A percentile compares a stretch with the other conserved stretches of the same genome.
Evolutionary conservation across 331 rosid species (phyloP).

Genomic region (Rhamnella rubrinervis): DNA sequence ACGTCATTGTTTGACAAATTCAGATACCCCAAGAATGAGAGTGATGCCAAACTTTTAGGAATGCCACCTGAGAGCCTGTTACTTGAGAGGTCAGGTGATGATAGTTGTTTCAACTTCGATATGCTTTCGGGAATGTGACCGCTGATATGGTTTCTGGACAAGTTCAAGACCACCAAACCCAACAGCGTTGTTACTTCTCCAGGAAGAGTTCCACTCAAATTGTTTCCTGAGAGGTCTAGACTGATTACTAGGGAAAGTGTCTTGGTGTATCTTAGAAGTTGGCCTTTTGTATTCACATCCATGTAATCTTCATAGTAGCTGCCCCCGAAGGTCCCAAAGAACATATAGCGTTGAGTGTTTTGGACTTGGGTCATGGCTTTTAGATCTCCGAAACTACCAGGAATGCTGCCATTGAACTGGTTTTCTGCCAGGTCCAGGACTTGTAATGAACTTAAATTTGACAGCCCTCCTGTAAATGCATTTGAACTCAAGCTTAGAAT

Average conservation of each 20-base stretch:
- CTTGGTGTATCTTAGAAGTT: constrained; percentile 9
- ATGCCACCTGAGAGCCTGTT: constrained; percentile 38
- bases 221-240: constrained; percentile 48
- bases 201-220: constrained; percentile 36
- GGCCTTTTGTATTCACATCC: constrained; percentile 27
- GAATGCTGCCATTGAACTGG: constrained; percentile 34
- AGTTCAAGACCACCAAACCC: constrained; percentile 35
- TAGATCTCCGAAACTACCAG: constrained; percentile 29
- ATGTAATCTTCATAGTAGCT: constrained; percentile 32
- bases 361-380: constrained; percentile 29
- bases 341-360: neutral
- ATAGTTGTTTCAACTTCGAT: constrained; percentile 34
- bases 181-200: constrained; percentile 31
- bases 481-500: constrained; percentile 45
- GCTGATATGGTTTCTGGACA: constrained; percentile 40
- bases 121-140: constrained; percentile 35
- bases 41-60: constrained; percentile 40
- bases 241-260: constrained; percentile 39
- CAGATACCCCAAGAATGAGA: constrained; percentile 39
- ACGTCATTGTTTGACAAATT: constrained; percentile 43
- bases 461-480: constrained; percentile 32
- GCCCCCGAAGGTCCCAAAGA: constrained; percentile 9
- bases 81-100: constrained; percentile 52
- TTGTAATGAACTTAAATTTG: constrained; percentile 39
- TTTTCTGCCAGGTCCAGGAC: constrained; percentile 46